phyloP scores from a whole-genome alignment of 306 rosid species.

The Arachis stenosperma region DNA sequence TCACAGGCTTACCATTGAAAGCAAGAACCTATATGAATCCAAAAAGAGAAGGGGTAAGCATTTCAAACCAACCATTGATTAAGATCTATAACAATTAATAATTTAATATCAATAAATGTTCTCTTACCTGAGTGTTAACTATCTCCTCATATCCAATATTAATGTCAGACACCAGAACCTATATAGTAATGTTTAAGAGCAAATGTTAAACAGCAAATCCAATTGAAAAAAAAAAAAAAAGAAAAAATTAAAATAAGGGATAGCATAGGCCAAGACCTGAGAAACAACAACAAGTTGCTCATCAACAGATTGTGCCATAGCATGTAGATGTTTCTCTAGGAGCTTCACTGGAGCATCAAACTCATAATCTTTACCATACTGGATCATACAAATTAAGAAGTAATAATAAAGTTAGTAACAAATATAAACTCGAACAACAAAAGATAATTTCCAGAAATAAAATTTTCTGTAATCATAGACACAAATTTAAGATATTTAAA shows the following conservation, averaged over 20 bases:
- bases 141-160: slow-evolving; percentile 89
- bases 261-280: slow-evolving; percentile 56
- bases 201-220: slow-evolving; percentile 6
- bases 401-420: background rate
- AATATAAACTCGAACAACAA: background rate
- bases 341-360: slow-evolving; percentile 86
- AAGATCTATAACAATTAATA: too few species aligned
- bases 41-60: slow-evolving; percentile 5
- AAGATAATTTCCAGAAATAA: background rate
- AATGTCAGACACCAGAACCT: slow-evolving; percentile 92
- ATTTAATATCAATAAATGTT: background rate
- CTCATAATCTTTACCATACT: slow-evolving; percentile 89
- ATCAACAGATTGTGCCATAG: slow-evolving; percentile 71
- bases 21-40: slow-evolving; percentile 61
- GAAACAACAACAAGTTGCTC: slow-evolving; percentile 87
- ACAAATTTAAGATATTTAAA: slow-evolving; percentile 8
- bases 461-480: background rate
- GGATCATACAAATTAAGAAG: slow-evolving; percentile 29
- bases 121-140: slow-evolving; percentile 80
- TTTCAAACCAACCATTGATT: background rate
- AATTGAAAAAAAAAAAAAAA: background rate
- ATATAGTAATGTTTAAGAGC: slow-evolving; percentile 26
- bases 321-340: slow-evolving; percentile 75
- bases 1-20: slow-evolving; percentile 83
- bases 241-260: background rate